Percentiles rank a stretch among this genome's conserved stretches.
phyloP scores from a whole-genome alignment of 2,329 filamentous ascomycete species.

The Penicillium psychrosexuale region DNA sequence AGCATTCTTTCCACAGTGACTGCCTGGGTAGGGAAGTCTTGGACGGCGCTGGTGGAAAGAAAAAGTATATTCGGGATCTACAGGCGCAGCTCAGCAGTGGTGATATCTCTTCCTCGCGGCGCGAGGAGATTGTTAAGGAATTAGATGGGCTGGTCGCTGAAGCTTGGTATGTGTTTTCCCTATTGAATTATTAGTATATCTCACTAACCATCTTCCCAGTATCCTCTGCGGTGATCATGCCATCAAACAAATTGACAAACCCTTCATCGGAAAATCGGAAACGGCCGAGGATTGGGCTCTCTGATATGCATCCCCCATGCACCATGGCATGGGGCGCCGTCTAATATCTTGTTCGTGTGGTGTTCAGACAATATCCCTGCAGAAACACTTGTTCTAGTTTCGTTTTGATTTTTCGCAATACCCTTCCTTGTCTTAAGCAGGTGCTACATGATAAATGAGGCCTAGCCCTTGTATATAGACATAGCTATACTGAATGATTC shows the following conservation, averaged over 20 bases:
- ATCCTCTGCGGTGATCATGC: conserved; percentile 93
- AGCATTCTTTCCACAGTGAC: conserved; percentile 96
- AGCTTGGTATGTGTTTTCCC: conserved; percentile 64
- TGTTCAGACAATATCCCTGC: background rate
- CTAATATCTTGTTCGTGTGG: background rate
- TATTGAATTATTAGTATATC: background rate
- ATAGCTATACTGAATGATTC: background rate
- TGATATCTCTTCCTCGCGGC: conserved; percentile 63
- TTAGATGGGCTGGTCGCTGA: conserved; percentile 88
- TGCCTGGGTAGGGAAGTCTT: conserved; percentile 84
- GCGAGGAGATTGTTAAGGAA: conserved; percentile 81
- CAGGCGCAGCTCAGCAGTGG: conserved; percentile 80
- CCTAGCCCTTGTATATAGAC: conserved; percentile 2
- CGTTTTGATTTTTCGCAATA: conserved; percentile 8
- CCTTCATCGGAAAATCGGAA: conserved; percentile 74
- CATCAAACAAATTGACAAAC: conserved; percentile 90
- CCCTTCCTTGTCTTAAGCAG: conserved; percentile 6
- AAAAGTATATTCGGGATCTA: conserved; percentile 77
- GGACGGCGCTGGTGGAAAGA: conserved; percentile 74
- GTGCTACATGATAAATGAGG: background rate
- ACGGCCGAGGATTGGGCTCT: conserved; percentile 77
- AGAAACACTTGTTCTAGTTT: background rate
- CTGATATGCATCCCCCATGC: conserved; percentile 34
- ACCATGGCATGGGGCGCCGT: background rate
- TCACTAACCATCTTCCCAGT: conserved; percentile 48